Conservation (phyloP, 148 eudicot species). For the Fallopia convolvulus region DNA sequence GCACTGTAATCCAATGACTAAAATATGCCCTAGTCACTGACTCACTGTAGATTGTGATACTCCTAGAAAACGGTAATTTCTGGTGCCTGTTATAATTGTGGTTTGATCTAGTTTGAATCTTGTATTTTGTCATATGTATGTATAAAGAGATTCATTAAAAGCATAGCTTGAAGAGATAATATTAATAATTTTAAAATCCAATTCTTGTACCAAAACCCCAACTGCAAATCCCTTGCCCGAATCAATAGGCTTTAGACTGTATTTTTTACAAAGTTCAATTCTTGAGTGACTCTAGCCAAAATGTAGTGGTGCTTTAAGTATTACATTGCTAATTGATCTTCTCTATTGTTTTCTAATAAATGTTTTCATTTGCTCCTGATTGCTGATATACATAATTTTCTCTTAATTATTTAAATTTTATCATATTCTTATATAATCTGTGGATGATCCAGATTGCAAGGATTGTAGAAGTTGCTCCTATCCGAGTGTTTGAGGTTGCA, state of each 20-base stretch:
- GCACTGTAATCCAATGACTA: not conserved
- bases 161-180: not conserved
- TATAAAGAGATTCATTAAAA: not conserved
- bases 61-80: not conserved
- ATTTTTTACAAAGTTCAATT: not conserved
- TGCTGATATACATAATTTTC: not conserved
- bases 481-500: constrained; percentile 97
- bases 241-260: not conserved
- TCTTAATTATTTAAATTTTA: not conserved
- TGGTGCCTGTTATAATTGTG: not conserved
- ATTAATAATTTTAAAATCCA: not conserved
- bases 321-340: not conserved
- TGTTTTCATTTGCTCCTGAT: not conserved
- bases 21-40: not conserved
- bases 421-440: not conserved
- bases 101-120: not conserved
- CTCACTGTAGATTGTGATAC: not conserved
- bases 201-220: not conserved
- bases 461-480: constrained; percentile 95
- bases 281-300: not conserved
- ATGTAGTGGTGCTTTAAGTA: not conserved
- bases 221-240: not conserved
- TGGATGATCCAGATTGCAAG: constrained; percentile 66
- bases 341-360: not conserved
- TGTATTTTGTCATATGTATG: not conserved